These are phyloP conservation scores for Dioscorea zingiberensis DNA, from an alignment of 106 monocot genomes.

Conservation along the genomic window DNA sequence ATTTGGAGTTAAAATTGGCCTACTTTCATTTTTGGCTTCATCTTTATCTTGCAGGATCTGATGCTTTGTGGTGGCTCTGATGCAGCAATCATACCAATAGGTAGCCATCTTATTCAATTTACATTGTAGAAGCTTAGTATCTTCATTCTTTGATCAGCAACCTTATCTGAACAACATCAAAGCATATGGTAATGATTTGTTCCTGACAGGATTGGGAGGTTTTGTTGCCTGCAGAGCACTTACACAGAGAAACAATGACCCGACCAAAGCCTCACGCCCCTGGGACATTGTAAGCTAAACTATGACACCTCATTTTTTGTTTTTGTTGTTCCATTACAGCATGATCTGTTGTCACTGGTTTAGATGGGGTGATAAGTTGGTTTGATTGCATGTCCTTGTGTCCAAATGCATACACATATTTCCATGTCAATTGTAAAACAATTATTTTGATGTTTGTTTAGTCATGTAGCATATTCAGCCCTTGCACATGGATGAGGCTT, in stretches of 20 bases:
- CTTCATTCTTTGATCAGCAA: too few relatives aligned
- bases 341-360: not conserved
- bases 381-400: too few relatives aligned
- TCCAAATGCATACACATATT: too few relatives aligned
- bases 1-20: not conserved
- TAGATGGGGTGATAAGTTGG: too few relatives aligned
- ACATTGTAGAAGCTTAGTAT: too few relatives aligned
- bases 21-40: not conserved
- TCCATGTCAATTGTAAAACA: too few relatives aligned
- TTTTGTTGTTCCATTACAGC: not conserved
- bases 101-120: slow-evolving; percentile 18
- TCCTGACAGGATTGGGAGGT: slow-evolving; percentile 62
- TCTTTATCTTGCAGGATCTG: slow-evolving; percentile 52
- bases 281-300: slow-evolving; percentile 69
- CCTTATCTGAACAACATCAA: too few relatives aligned
- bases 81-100: slow-evolving; percentile 90
- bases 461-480: too few relatives aligned
- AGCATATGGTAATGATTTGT: too few relatives aligned
- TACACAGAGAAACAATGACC: slow-evolving; percentile 86
- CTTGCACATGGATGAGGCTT: too few relatives aligned
- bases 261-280: slow-evolving; percentile 90
- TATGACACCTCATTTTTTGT: not conserved
- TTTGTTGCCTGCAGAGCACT: slow-evolving; percentile 98
- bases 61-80: slow-evolving; percentile 99
- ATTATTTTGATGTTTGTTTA: too few relatives aligned